Evolutionary conservation across 352 stramenopile species (phyloP).

Genomic region (Globisporangium radiosum): DNA sequence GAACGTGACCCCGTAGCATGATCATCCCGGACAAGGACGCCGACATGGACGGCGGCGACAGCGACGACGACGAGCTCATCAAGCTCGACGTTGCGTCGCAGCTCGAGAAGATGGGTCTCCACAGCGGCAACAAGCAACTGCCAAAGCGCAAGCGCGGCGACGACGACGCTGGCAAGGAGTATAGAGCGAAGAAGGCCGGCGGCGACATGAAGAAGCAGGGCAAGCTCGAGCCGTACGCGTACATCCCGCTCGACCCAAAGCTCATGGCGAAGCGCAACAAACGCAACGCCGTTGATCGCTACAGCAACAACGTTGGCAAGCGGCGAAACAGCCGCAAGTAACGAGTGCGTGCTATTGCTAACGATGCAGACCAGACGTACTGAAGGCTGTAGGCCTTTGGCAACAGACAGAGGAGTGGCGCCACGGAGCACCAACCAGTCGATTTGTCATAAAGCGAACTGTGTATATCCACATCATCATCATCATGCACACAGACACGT

Average conservation of each 20-base stretch:
- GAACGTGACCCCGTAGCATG: conserved; percentile 21
- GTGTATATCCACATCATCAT: no score
- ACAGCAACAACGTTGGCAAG: conserved; percentile 75
- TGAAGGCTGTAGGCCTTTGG: no score
- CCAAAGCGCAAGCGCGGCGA: conserved; percentile 61
- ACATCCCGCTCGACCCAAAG: conserved; percentile 95
- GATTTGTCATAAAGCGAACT: no score
- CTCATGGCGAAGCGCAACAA: conserved; percentile 90
- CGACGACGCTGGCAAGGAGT: conserved; percentile 80
- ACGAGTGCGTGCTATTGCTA: conserved; percentile 1
- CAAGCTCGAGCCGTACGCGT: conserved; percentile 97
- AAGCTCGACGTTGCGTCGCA: conserved; percentile 79
- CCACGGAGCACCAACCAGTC: neutral
- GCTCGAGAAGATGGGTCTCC: conserved; percentile 80
- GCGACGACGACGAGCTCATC: conserved; percentile 75
- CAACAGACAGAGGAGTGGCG: neutral
- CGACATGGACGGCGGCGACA: conserved; percentile 37
- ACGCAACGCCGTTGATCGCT: conserved; percentile 67
- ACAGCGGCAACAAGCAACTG: conserved; percentile 21
- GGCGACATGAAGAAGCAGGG: conserved; percentile 96
- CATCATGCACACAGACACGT: no score
- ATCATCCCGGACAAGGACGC: conserved; percentile 72
- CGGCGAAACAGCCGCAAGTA: conserved; percentile 49
- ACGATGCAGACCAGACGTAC: no score
- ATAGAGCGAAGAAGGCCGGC: conserved; percentile 93